Conservation (phyloP, 2,329 filamentous ascomycete genomes). For the Botrytis byssoidea region DNA sequence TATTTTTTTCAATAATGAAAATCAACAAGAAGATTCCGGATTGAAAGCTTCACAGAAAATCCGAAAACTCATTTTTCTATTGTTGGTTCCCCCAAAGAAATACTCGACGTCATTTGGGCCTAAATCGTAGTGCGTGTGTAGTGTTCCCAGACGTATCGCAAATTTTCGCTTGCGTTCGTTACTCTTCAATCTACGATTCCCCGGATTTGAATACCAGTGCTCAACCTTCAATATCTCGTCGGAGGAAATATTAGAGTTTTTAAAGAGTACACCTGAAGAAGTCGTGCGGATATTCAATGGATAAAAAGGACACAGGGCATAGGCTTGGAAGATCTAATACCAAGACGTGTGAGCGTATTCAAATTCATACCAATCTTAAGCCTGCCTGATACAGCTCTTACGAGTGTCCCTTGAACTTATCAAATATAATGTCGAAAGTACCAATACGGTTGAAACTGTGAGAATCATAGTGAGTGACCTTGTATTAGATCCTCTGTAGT, state of each 20-base stretch:
- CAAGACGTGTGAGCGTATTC: not conserved
- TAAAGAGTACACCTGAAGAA: not conserved
- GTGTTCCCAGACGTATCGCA: not conserved
- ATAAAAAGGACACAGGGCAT: not conserved
- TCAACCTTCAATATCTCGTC: not conserved
- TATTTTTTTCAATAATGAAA: not conserved
- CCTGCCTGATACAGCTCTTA: not conserved
- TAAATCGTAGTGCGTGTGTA: too few relatives aligned
- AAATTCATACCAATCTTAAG: not conserved
- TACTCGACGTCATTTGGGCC: too few relatives aligned
- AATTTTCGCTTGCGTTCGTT: not conserved
- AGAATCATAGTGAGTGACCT: not conserved
- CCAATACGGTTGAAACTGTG: accelerated
- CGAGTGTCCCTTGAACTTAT: not conserved
- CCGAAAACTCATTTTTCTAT: not conserved
- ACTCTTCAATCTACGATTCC: not conserved
- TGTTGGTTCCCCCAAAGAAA: too few relatives aligned
- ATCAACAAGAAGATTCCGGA: not conserved
- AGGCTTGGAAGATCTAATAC: not conserved
- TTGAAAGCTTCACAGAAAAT: not conserved
- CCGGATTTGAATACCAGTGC: not conserved
- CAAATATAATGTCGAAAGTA: not conserved
- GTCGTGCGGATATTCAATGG: not conserved
- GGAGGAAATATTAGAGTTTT: not conserved
- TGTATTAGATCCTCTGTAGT: not conserved